phyloP scores from a whole-genome alignment of 2,329 filamentous ascomycete genomes.

The Bipolaris sorokiniana region DNA sequence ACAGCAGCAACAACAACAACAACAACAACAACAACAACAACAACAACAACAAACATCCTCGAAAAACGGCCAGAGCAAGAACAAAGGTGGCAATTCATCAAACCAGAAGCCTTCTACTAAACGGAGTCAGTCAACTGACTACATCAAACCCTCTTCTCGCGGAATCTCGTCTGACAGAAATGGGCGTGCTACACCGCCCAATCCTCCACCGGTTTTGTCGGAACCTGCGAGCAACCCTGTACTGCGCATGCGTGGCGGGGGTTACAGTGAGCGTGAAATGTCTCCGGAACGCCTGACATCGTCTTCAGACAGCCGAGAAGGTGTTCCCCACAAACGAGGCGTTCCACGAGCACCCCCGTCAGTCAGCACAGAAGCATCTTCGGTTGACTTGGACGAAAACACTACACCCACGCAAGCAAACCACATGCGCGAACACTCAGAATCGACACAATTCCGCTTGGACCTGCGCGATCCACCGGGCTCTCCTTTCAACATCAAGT shows the following conservation, averaged over 20 bases:
- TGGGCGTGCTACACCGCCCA: slow-evolving; percentile 42
- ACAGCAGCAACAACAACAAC: slow-evolving; percentile 9
- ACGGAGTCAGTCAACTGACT: slow-evolving; percentile 42
- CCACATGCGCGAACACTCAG: slow-evolving; percentile 40
- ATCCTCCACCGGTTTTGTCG: slow-evolving; percentile 28
- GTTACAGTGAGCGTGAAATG: slow-evolving; percentile 32
- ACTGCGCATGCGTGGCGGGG: slow-evolving; percentile 25
- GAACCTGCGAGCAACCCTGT: slow-evolving; percentile 33
- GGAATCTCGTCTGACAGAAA: slow-evolving; percentile 43
- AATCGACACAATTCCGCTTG: slow-evolving; percentile 43
- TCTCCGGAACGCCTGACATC: slow-evolving; percentile 40
- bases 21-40: slow-evolving; percentile 7
- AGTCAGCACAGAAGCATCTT: slow-evolving; percentile 27
- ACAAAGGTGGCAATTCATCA: slow-evolving; percentile 37
- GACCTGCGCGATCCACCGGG: slow-evolving; percentile 45
- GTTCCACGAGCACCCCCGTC: slow-evolving; percentile 36
- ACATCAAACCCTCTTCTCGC: slow-evolving; percentile 34
- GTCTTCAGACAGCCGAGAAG: slow-evolving; percentile 41
- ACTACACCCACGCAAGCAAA: slow-evolving; percentile 45
- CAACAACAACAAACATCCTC: slow-evolving; percentile 26
- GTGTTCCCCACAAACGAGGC: slow-evolving; percentile 24
- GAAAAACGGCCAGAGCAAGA: slow-evolving; percentile 38
- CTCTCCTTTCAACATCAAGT: slow-evolving; percentile 49
- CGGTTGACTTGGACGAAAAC: slow-evolving; percentile 39
- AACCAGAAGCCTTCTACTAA: slow-evolving; percentile 36